Evolutionary conservation across 106 monocot species (phyloP), one percentile per base, ranked within the genome.

Genomic region (Iris macrosiphon): DNA sequence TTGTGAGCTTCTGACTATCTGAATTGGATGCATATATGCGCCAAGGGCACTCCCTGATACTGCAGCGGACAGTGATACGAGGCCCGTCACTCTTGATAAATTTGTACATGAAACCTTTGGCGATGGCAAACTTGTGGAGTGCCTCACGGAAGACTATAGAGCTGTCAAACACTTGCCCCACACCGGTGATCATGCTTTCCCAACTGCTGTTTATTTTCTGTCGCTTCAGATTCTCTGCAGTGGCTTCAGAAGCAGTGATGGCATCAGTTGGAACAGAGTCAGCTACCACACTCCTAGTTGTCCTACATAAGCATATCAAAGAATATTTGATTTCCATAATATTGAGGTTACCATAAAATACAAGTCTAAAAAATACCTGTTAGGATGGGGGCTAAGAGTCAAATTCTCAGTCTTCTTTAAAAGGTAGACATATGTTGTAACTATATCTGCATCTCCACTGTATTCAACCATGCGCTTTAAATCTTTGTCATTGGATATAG

Each of bases 401-500:
- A 39, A 12, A n/a, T n/a, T 82, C 25, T 86, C 86, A 28, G 31
- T 55, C 63, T 85, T 82, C 62, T 64, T 80, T 57, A 96, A 33
- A 25, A 87, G 22, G 60, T 61, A 96, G 46, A 96, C 59, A 72
- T 96, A 85, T 8, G 90, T 80, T 30, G 96, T 86, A n/a, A n/a
- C n/a, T n/a, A n/a, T n/a, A 7, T 61, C 51, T 29, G 96, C 83
- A 26, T 76, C 69, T 13, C 62, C 61, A 61, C 87, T 74, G 42
- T 80, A 96, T 66, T 90, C 83, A 22, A 96, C 78, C 96, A 96
- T 86, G 22, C 96, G 79, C 13, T 72, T 61, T 4, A 96, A 54
- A 64, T 96, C 96, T 57, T 87, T 86, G 83, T 96, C 90, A 57
- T 82, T 90, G 17, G 90, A 96, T 52, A 96, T 54, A 35, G 96